A percentile compares a stretch with the other conserved stretches of the same genome.
These are phyloP conservation scores for Bothriochloa decipiens DNA, from an alignment of 176 grass and related monocot genomes.

Conservation along the genomic window DNA sequence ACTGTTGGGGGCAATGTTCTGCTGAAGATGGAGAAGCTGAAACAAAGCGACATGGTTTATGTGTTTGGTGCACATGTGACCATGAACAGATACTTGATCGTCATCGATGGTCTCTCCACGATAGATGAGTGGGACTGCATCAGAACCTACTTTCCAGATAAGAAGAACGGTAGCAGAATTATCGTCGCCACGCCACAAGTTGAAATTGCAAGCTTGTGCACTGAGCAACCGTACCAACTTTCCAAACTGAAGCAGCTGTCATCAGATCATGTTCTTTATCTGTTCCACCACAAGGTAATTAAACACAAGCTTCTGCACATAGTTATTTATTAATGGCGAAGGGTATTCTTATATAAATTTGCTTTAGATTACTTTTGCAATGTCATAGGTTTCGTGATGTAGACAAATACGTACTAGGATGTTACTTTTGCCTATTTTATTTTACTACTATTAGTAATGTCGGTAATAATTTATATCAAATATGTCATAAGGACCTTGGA, in stretches of 20 bases:
- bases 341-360: no score
- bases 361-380: no score
- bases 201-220: slow-evolving; percentile 12
- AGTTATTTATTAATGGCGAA: no score
- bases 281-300: slow-evolving; percentile 6
- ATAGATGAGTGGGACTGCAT: not conserved
- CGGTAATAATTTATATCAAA: no score
- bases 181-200: not conserved
- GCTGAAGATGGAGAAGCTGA: not conserved
- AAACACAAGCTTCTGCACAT: no score
- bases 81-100: slow-evolving; percentile 6
- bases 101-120: not conserved
- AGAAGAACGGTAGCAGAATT: not conserved
- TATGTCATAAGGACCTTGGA: no score
- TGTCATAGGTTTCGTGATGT: no score
- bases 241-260: not conserved
- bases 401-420: no score
- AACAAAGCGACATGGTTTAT: not conserved
- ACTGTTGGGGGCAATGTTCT: not conserved
- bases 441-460: no score
- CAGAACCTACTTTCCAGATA: not conserved
- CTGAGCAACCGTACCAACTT: not conserved
- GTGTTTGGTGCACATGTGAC: not conserved
- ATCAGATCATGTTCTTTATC: not conserved
- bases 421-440: no score